Evolutionary conservation across 352 stramenopile species (phyloP).

Genomic region (Globisporangium nagaii): DNA sequence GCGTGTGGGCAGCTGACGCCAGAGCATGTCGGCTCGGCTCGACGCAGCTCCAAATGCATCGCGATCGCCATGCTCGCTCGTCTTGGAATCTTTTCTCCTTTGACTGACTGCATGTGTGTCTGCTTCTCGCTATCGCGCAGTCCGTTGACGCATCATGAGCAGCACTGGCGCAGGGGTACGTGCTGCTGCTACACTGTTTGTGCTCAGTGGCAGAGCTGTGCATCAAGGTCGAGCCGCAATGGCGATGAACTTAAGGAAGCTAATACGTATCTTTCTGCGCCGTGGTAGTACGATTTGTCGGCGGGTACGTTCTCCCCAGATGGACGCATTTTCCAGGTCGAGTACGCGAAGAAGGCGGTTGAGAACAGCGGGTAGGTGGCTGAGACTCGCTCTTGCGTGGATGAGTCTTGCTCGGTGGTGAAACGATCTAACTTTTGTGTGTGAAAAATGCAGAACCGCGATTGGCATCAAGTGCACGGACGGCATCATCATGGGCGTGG

Average conservation of each 20-base stretch:
- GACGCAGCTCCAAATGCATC: too few species aligned
- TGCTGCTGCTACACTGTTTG: not conserved
- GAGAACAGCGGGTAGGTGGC: constrained; percentile 92
- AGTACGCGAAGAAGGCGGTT: constrained; percentile 98
- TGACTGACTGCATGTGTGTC: not conserved
- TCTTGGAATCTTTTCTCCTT: too few species aligned
- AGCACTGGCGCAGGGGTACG: constrained; percentile 75
- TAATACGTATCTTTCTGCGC: not conserved
- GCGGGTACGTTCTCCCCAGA: constrained; percentile 96
- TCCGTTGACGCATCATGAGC: constrained; percentile 45
- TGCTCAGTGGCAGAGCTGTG: too few species aligned
- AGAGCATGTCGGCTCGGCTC: too few species aligned
- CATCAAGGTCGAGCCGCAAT: not conserved
- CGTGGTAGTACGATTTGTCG: constrained; percentile 75
- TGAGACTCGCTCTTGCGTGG: too few species aligned
- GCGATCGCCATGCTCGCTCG: too few species aligned
- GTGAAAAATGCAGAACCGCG: constrained; percentile 67
- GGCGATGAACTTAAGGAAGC: not conserved
- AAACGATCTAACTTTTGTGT: not conserved
- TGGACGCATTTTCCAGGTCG: constrained; percentile 98
- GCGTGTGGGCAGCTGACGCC: too few species aligned
- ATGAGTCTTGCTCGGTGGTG: too few species aligned
- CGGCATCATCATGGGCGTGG: constrained; percentile 96
- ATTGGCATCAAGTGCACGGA: constrained; percentile 98
- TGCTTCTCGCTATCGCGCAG: not conserved